phyloP scores from a whole-genome alignment of 2,329 filamentous ascomycete genomes.

The Pseudogymnoascus sp. region DNA sequence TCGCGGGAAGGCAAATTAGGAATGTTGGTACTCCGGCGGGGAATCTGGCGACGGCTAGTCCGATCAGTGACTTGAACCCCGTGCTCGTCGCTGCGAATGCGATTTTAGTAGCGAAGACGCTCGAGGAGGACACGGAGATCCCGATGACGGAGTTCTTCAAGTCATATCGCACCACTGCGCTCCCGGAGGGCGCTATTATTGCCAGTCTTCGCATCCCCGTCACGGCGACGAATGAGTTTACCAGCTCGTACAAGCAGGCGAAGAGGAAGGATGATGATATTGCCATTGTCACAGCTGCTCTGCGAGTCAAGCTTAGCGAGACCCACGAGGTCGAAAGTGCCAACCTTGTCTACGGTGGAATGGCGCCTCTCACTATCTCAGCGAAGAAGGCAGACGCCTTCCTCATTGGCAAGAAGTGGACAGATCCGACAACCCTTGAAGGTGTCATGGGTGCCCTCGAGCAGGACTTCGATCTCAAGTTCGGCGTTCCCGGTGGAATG shows the following conservation, averaged over 20 bases:
- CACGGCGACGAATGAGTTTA: constrained; percentile 70
- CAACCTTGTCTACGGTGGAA: constrained; percentile 84
- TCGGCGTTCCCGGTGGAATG: constrained; percentile 94
- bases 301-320: constrained; percentile 65
- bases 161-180: constrained; percentile 76
- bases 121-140: constrained; percentile 67
- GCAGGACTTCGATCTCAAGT: constrained; percentile 77
- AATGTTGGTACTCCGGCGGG: constrained; percentile 97
- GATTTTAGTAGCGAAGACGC: constrained; percentile 69
- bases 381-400: constrained; percentile 71
- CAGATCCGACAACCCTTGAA: constrained; percentile 75
- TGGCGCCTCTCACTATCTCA: constrained; percentile 86
- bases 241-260: constrained; percentile 88
- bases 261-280: constrained; percentile 98
- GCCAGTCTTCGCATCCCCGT: constrained; percentile 78
- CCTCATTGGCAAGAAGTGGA: constrained; percentile 68
- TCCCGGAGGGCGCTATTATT: constrained; percentile 75
- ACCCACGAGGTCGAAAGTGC: constrained; percentile 62
- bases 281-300: constrained; percentile 85
- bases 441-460: constrained; percentile 85
- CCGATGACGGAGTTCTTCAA: constrained; percentile 90
- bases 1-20: constrained; percentile 88
- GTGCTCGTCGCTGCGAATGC: constrained; percentile 84
- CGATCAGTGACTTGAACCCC: constrained; percentile 93
- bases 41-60: constrained; percentile 87